Percentiles rank a stretch among this genome's conserved stretches.
phyloP scores from a whole-genome alignment of 2,329 filamentous ascomycete genomes.

The Monosporascus cannonballus region DNA sequence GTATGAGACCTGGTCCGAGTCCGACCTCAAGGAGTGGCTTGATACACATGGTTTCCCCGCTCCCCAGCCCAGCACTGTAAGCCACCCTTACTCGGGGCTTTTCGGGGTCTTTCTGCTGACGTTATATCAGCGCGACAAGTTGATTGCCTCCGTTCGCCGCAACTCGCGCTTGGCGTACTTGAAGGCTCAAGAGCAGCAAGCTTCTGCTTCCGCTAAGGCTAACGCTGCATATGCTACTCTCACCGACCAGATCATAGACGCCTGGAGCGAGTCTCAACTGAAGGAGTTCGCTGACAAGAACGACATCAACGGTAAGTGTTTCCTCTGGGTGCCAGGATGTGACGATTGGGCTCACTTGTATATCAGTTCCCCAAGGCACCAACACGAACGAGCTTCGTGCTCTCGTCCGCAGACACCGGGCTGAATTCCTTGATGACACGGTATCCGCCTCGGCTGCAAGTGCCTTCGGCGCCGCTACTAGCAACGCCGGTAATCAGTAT shows the following conservation, averaged over 20 bases:
- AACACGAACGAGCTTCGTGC: conserved; percentile 85
- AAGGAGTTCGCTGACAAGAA: conserved; percentile 95
- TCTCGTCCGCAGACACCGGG: conserved; percentile 81
- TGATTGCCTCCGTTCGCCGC: conserved; percentile 83
- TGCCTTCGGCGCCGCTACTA: conserved; percentile 65
- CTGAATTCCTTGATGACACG: conserved; percentile 63
- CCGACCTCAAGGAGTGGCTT: conserved; percentile 89
- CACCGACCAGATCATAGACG: conserved; percentile 77
- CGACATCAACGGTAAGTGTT: conserved; percentile 49
- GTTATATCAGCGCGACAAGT: conserved; percentile 61
- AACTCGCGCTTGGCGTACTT: conserved; percentile 78
- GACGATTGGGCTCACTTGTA: conserved; percentile 7
- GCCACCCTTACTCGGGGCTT: conserved; percentile 4
- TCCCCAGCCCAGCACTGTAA: conserved; percentile 67
- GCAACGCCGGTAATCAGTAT: conserved; percentile 69
- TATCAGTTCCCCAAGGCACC: conserved; percentile 80
- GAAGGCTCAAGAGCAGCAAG: conserved; percentile 55
- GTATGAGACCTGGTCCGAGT: conserved; percentile 85
- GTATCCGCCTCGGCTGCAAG: conserved; percentile 50
- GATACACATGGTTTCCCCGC: conserved; percentile 81
- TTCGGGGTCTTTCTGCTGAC: conserved; percentile 9
- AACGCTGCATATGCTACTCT: conserved; percentile 67
- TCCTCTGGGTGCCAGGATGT: neutral
- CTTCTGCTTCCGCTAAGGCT: conserved; percentile 57
- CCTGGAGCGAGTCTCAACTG: conserved; percentile 82